Percentiles rank a stretch among this genome's conserved stretches.
These are phyloP conservation scores for Beauveria sp. DNA, from an alignment of 2,329 filamentous ascomycete genomes.

Conservation along the genomic window DNA sequence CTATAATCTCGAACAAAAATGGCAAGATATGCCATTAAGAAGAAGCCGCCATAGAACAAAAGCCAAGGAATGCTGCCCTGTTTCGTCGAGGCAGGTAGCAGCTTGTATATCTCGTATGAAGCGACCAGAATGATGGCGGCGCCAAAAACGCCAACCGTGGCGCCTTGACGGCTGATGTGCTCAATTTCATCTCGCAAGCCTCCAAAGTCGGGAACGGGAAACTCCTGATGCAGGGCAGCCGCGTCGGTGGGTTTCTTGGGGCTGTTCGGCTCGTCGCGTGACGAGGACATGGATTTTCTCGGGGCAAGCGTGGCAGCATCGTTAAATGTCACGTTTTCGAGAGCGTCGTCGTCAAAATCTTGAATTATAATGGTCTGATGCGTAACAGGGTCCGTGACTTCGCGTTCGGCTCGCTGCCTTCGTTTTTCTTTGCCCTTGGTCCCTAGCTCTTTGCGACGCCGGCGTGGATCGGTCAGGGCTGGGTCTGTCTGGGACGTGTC, in stretches of 20 bases:
- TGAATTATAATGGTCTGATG: conserved; percentile 62
- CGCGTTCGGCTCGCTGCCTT: conserved; percentile 40
- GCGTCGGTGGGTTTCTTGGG: conserved; percentile 26
- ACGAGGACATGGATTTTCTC: background rate
- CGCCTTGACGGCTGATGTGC: conserved; percentile 24
- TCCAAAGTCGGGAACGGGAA: conserved; percentile 42
- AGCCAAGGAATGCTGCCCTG: conserved; percentile 6
- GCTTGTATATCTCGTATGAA: conserved; percentile 18
- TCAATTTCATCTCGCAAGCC: conserved; percentile 28
- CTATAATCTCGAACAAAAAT: conserved; percentile 51
- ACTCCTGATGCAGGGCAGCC: conserved; percentile 35
- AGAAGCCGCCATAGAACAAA: conserved; percentile 3
- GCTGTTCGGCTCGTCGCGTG: background rate
- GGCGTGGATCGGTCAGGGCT: conserved; percentile 33
- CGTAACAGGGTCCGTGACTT: conserved; percentile 67
- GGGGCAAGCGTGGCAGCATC: conserved; percentile 13
- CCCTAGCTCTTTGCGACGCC: conserved; percentile 38
- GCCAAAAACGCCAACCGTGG: conserved; percentile 31
- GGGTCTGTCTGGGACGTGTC: conserved; percentile 31
- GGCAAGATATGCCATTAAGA: conserved; percentile 18
- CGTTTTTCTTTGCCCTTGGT: conserved; percentile 30
- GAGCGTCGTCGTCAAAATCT: conserved; percentile 58
- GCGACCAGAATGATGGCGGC: conserved; percentile 25
- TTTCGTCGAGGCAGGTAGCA: conserved; percentile 12
- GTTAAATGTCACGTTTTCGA: conserved; percentile 31